Percentiles rank a stretch among this genome's conserved stretches.
These are phyloP conservation scores for Lachancea lanzarotensis DNA, from an alignment of 805 yeast species.

Conservation along the genomic window DNA sequence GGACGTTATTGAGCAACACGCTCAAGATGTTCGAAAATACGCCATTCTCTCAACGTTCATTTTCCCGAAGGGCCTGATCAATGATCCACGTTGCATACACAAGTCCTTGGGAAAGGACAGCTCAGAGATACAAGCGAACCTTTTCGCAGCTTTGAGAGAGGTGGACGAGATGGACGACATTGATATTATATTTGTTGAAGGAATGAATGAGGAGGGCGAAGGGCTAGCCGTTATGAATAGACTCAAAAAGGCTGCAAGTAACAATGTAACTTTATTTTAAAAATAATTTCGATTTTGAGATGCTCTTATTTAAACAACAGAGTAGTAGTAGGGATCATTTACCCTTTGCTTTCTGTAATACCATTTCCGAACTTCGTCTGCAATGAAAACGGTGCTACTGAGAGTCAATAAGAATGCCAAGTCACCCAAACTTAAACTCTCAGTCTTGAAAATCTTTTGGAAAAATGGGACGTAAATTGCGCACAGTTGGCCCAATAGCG, in stretches of 20 bases:
- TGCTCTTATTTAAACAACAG: slow-evolving; percentile 18
- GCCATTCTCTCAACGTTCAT: slow-evolving; percentile 46
- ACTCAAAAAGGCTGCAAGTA: slow-evolving; percentile 72
- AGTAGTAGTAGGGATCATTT: slow-evolving; percentile 13
- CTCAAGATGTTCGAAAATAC: slow-evolving; percentile 30
- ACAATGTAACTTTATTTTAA: slow-evolving; percentile 26
- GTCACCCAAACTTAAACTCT: slow-evolving; percentile 71
- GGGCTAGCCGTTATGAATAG: slow-evolving; percentile 96
- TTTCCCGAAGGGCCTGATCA: slow-evolving; percentile 14
- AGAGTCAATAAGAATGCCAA: slow-evolving; percentile 52
- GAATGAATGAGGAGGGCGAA: slow-evolving; percentile 64
- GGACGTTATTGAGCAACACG: slow-evolving; percentile 10
- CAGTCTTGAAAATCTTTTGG: slow-evolving; percentile 91
- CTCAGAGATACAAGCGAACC: slow-evolving; percentile 61
- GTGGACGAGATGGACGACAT: slow-evolving; percentile 60
- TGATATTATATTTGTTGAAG: slow-evolving; percentile 76
- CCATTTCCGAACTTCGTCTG: slow-evolving; percentile 74
- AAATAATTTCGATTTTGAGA: neutral
- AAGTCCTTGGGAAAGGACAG: slow-evolving; percentile 39
- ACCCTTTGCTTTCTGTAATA: slow-evolving; percentile 19
- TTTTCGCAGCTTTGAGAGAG: slow-evolving; percentile 67
- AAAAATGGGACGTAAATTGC: slow-evolving; percentile 92
- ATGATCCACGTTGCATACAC: slow-evolving; percentile 17
- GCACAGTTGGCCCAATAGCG: slow-evolving; percentile 82
- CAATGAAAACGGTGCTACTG: slow-evolving; percentile 77